Evolutionary conservation across 257 asterid genomes (phyloP).

Genomic region (Eustoma russellianum): DNA sequence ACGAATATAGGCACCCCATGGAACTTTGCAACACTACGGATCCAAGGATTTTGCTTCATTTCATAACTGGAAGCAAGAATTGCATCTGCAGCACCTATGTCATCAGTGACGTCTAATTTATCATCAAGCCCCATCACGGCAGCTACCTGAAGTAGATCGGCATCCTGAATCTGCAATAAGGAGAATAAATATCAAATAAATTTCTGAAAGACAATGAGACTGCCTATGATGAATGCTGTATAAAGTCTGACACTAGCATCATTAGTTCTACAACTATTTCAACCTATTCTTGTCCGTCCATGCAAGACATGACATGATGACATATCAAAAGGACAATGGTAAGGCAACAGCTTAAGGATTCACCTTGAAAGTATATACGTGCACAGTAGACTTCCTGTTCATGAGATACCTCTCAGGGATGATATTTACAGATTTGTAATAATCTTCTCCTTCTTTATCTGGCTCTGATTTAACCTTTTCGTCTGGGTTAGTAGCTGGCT

Average conservation of each 20-base stretch:
- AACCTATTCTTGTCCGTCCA: not conserved
- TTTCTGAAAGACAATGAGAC: not conserved
- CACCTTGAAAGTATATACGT: slow-evolving; percentile 70
- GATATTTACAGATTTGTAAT: slow-evolving; percentile 31
- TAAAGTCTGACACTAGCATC: not conserved
- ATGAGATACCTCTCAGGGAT: slow-evolving; percentile 19
- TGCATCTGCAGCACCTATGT: slow-evolving; percentile 75
- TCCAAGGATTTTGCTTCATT: slow-evolving; percentile 90
- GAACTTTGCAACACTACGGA: slow-evolving; percentile 83
- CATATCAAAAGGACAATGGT: slow-evolving; percentile 6
- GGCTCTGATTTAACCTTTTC: slow-evolving; percentile 19
- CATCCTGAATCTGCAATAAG: slow-evolving; percentile 68
- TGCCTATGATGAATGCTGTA: not conserved
- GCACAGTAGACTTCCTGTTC: slow-evolving; percentile 40
- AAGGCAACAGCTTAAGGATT: slow-evolving; percentile 8
- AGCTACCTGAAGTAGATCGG: slow-evolving; percentile 80
- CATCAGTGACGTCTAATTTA: slow-evolving; percentile 68
- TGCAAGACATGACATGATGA: slow-evolving; percentile 2
- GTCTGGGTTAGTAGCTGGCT: slow-evolving; percentile 14
- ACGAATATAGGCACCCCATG: slow-evolving; percentile 80
- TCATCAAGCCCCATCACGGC: slow-evolving; percentile 87
- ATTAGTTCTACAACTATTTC: not conserved
- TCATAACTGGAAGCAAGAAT: slow-evolving; percentile 67
- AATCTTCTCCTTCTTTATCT: slow-evolving; percentile 32
- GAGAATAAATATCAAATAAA: not conserved